These are phyloP conservation scores for Phytopythium boreale DNA, from an alignment of 352 stramenopile species.

Conservation along the genomic window DNA sequence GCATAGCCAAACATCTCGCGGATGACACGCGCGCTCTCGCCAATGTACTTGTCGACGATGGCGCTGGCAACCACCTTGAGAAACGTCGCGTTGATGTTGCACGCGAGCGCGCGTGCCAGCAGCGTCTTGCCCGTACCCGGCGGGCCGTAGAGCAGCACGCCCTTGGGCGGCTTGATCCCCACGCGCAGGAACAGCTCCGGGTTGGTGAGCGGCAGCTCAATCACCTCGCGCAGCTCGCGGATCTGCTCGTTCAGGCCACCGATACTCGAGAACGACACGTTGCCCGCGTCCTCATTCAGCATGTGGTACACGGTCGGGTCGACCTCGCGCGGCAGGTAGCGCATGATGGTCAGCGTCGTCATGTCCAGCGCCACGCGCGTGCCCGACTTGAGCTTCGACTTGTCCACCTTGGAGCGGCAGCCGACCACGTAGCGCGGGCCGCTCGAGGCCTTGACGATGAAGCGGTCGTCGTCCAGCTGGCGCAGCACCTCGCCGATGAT, in stretches of 20 bases:
- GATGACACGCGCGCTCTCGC: constrained; percentile 98
- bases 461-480: constrained; percentile 96
- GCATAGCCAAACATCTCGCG: constrained; percentile 99
- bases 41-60: constrained; percentile 99
- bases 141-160: constrained; percentile 97
- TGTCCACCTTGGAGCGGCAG: constrained; percentile 93
- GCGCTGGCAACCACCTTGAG: constrained; percentile 99
- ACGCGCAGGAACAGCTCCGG: constrained; percentile 98
- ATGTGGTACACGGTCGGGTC: constrained; percentile 99
- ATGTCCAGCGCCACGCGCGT: constrained; percentile 98
- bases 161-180: constrained; percentile 98
- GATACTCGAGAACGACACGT: constrained; percentile 97
- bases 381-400: constrained; percentile 95
- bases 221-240: constrained; percentile 93
- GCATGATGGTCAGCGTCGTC: constrained; percentile 99
- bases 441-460: constrained; percentile 99
- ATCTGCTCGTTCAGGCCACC: constrained; percentile 99
- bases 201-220: constrained; percentile 99
- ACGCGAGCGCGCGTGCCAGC: constrained; percentile 96
- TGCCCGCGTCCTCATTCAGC: constrained; percentile 97
- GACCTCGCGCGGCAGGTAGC: constrained; percentile 96
- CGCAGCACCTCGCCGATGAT: constrained; percentile 99
- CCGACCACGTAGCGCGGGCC: constrained; percentile 99
- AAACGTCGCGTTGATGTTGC: constrained; percentile 99
- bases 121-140: constrained; percentile 99